phyloP scores from a whole-genome alignment of 345 rosid species.

The Camelina neglecta region DNA sequence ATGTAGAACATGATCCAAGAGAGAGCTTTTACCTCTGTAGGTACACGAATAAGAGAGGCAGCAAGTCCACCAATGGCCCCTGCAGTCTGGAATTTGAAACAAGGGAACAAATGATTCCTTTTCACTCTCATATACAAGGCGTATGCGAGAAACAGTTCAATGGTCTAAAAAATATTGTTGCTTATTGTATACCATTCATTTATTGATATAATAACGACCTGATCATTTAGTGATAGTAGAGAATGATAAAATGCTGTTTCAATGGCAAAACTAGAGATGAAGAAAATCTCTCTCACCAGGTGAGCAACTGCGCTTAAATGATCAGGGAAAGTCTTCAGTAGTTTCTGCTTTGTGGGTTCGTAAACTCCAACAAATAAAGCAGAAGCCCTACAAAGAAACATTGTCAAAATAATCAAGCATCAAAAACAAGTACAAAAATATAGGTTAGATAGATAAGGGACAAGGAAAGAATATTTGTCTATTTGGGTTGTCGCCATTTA shows the following conservation, averaged over 20 bases:
- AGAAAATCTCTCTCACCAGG: slow-evolving; percentile 58
- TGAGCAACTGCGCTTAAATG: slow-evolving; percentile 88
- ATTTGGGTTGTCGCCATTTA: not conserved
- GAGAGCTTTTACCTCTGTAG: slow-evolving; percentile 71
- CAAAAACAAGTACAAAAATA: not conserved
- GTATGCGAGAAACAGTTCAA: not conserved
- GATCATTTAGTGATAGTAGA: slow-evolving; percentile 10
- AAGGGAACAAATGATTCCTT: slow-evolving; percentile 5
- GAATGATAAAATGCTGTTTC: not conserved
- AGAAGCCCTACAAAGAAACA: slow-evolving; percentile 69
- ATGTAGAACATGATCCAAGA: not conserved
- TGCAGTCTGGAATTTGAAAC: slow-evolving; percentile 65
- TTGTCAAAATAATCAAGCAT: slow-evolving; percentile 19
- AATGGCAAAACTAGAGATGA: slow-evolving; percentile 17
- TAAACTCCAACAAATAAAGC: slow-evolving; percentile 94
- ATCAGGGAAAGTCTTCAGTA: slow-evolving; percentile 77
- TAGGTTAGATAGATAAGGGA: not conserved
- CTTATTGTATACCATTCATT: not conserved
- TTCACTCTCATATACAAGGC: slow-evolving; percentile 16
- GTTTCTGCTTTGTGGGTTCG: slow-evolving; percentile 92
- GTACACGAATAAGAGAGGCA: slow-evolving; percentile 93
- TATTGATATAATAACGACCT: not conserved
- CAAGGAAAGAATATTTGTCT: not conserved
- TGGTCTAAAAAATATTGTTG: not conserved
- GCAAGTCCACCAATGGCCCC: slow-evolving; percentile 95